phyloP scores from a whole-genome alignment of 345 rosid genomes.

The Citrus maxima region DNA sequence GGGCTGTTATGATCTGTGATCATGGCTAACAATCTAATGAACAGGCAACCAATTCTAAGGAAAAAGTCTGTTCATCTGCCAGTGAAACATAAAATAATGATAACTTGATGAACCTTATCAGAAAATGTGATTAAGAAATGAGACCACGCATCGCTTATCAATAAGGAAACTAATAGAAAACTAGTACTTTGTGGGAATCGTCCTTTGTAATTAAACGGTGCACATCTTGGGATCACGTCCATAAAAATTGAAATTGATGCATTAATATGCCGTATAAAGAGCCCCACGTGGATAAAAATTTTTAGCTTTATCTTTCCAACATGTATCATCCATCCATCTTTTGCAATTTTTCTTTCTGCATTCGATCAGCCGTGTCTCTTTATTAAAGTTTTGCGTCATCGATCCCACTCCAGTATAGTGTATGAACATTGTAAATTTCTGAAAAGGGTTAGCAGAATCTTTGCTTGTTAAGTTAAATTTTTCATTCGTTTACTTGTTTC shows the following conservation, averaged over 20 bases:
- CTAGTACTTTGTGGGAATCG: not conserved
- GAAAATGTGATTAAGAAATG: not conserved
- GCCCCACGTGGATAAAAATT: conserved; percentile 14
- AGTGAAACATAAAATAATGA: not conserved
- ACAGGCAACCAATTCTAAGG: not conserved
- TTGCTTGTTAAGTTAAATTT: not conserved
- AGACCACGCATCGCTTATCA: conserved; percentile 22
- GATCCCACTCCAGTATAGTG: conserved; percentile 10
- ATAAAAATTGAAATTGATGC: not conserved
- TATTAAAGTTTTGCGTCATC: conserved; percentile 31
- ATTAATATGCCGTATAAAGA: conserved; percentile 9
- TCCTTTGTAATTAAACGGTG: not conserved
- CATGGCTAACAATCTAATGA: not conserved
- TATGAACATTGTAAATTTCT: conserved; percentile 17
- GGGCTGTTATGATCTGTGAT: not conserved
- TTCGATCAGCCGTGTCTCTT: conserved; percentile 6
- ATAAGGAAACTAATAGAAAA: not conserved
- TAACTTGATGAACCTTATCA: conserved; percentile 16
- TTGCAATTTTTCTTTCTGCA: conserved; percentile 11
- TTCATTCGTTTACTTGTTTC: not conserved
- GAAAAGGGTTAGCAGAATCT: conserved; percentile 9
- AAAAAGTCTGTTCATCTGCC: too few relatives aligned
- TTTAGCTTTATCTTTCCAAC: conserved; percentile 1
- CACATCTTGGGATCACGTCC: not conserved
- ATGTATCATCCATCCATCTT: conserved; percentile 3